These are phyloP conservation scores for Hippophae gyantsensis DNA, from an alignment of 306 rosid genomes.

Conservation along the genomic window DNA sequence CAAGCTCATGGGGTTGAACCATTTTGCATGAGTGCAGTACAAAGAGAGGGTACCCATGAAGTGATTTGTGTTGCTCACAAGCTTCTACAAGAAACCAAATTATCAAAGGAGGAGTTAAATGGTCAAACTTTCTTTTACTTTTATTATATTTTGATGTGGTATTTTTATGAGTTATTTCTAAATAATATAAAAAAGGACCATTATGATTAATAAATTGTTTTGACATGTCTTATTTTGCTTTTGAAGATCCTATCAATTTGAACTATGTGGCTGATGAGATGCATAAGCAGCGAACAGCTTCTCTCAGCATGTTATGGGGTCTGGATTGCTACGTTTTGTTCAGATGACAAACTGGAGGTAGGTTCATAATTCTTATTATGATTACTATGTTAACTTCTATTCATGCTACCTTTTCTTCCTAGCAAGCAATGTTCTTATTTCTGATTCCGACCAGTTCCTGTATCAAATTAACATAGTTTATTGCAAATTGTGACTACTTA, in stretches of 20 bases:
- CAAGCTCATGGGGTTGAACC: conserved; percentile 59
- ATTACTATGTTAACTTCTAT: conserved; percentile 1
- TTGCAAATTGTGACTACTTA: not conserved
- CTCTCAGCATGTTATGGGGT: conserved; percentile 73
- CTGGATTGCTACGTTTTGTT: conserved; percentile 84
- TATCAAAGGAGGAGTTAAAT: conserved; percentile 35
- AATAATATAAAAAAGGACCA: conserved; percentile 4
- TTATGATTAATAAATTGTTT: not conserved
- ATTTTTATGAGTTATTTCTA: conserved; percentile 8
- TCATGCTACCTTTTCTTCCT: not conserved
- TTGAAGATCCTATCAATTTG: conserved; percentile 37
- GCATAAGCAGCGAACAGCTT: conserved; percentile 58
- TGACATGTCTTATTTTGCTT: conserved; percentile 31
- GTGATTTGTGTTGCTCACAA: conserved; percentile 63
- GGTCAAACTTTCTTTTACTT: conserved; percentile 32
- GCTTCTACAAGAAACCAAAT: conserved; percentile 48
- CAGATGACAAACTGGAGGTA: conserved; percentile 98
- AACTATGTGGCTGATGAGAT: conserved; percentile 64
- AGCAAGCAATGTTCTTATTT: not conserved
- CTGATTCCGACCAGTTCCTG: not conserved
- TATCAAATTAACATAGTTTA: conserved; percentile 8
- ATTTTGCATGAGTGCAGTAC: conserved; percentile 80
- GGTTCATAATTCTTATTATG: conserved; percentile 21
- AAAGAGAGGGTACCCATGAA: conserved; percentile 70
- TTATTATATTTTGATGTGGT: conserved; percentile 1